These are phyloP conservation scores for Trypanosoma lewisi DNA, from an alignment of 208 protist genomes.

Conservation along the genomic window DNA sequence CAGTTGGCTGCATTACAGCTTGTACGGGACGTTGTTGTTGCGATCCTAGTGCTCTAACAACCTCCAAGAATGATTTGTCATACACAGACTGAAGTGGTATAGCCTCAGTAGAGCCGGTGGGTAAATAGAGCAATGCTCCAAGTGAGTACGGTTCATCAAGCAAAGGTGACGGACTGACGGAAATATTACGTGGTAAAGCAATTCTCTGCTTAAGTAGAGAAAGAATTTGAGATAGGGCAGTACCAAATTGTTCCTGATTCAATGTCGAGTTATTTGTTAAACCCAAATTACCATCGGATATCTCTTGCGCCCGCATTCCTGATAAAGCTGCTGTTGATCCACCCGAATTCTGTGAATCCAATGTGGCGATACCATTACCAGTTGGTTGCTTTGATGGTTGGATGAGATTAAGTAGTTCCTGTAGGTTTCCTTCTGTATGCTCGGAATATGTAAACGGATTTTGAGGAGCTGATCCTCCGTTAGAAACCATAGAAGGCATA, in stretches of 20 bases:
- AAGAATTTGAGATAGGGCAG: slow-evolving; percentile 12
- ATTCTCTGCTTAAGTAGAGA: slow-evolving; percentile 10
- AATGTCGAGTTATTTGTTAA: background rate
- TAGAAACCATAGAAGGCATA: background rate
- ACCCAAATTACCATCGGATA: background rate
- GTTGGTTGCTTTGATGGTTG: background rate
- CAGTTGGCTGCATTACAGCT: background rate
- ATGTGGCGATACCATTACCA: background rate
- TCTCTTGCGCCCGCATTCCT: background rate
- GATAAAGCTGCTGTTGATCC: background rate
- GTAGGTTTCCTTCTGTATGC: background rate
- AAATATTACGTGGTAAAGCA: slow-evolving; percentile 2
- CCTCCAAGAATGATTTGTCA: slow-evolving; percentile 7
- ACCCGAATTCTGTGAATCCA: background rate
- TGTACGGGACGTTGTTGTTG: background rate
- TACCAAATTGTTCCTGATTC: slow-evolving; percentile 12
- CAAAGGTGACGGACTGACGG: slow-evolving; percentile 13
- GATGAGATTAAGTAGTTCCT: slow-evolving; percentile 10
- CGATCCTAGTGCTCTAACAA: slow-evolving; percentile 1
- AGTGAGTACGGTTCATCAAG: slow-evolving; percentile 14
- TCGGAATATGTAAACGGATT: background rate
- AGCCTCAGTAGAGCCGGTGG: slow-evolving; percentile 17
- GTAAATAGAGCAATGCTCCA: slow-evolving; percentile 29
- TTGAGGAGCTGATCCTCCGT: background rate
- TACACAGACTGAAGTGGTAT: slow-evolving; percentile 16